Base-by-base conservation (phyloP, 306 rosid species). In the Phaseolus lunatus region DNA sequence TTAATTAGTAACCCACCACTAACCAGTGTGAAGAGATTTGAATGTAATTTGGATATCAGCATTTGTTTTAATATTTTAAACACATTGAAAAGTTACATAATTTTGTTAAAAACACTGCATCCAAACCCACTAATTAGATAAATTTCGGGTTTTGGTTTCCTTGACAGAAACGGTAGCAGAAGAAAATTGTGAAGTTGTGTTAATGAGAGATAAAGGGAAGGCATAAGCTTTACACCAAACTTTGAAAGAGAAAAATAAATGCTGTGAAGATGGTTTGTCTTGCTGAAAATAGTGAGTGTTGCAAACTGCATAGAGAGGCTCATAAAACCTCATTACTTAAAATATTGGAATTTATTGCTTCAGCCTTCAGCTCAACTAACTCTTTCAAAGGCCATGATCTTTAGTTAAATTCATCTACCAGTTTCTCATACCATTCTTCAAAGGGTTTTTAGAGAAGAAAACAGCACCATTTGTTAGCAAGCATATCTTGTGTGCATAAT, bases 281-380 rank as follows among this genome's bases (percentile, higher is more conserved):
- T 54, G 62, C 67, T 37, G 7, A 67, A 53, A 53, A 54, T n/a
- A 37, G 27, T 11, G 63, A 15, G 39, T 23, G n/a, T 14, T 27
- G 14, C 23, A 56, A 54, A 56, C 24, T 0, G 35, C 19, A 66
- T 2, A 47, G 54, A 64, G 22, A 31, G 39, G 73, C 63, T 47
- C 61, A 80, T 81, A 81, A 83, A 86, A 70, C 24, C 67, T 24
- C 50, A 18, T 37, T n/a, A n/a, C n/a, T n/a, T n/a, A n/a, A n/a
- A 48, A 73, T 44, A 1, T 43, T 24, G 3, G 11, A 87, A 89
- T 87, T 89, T 87, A 91, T 81, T 87, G 87, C 86, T 67, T 85
- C 82, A 53, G 6, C 3, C 9, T 57, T 57, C 1, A 66, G 75
- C 88, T 83, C 86, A 86, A 75, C 88, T 24, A 91, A 85, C 72